Evolutionary conservation across 2,329 filamentous ascomycete species (phyloP), one percentile per base, ranked within the genome.

Genomic region (Alternaria arbusti): DNA sequence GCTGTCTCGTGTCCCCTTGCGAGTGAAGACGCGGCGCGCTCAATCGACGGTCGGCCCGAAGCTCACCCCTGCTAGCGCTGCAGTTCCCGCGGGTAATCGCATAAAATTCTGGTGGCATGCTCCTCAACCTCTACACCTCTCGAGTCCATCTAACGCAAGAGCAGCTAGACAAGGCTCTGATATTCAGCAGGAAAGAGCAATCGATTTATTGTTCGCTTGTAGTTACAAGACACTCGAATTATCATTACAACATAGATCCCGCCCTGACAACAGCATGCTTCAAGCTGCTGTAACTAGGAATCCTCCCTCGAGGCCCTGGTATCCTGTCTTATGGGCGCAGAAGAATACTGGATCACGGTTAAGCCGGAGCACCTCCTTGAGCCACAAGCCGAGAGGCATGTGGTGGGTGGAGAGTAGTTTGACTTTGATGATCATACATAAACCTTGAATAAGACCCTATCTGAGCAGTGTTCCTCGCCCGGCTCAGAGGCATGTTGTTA

Each of bases 291-390:
- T 87, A 87, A 88, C 86, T 88, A 86, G 85, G 81, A 79, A 79
- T 80, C 78, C 79, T 82, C 86, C 81, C 55, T 86, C 93, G 90
- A 90, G 86, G 84, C 87, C 87, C 93, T 92, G 91, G 93, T 96
- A 91, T 85, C 86, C 86, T 86, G 89, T 91, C 88, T 86, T 80
- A 81, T 63, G 87, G 92, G 93, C 94, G 91, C 85, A 97, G 87
- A 97, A 75, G 57, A 74, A 80, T 70, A 68, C 66, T 62, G 77
- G 91, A 93, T 93, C 92, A 90, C 93, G 91, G 97, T 96, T 97
- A 97, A 97, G 94, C 94, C 94, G 94, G 94, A 97, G 94, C 92
- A 88, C 88, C 90, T 90, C 90, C 89, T 94, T 90, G 87, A 92
- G 90, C 89, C 87, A 89, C 86, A 85, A 84, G 83, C 88, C 84